Conservation (phyloP, 257 asterid species). For the Nemophila menziesii region DNA sequence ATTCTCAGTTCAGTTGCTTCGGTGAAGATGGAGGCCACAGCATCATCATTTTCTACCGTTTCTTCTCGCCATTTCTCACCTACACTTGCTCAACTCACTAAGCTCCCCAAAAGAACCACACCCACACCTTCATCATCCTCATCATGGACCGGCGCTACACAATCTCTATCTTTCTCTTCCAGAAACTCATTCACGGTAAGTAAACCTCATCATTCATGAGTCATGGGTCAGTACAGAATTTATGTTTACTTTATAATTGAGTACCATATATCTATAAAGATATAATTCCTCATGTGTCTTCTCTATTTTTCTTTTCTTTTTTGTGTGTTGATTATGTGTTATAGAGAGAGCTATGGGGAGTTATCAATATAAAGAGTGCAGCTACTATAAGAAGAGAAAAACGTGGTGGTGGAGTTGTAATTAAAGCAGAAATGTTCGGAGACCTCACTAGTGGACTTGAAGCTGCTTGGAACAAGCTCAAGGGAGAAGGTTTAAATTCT, state of each 20-base stretch:
- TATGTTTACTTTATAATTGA: too few relatives aligned
- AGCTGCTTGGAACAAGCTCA: conserved; percentile 94
- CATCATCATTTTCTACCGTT: conserved; percentile 41
- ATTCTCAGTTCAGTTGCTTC: background rate
- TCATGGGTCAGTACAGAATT: background rate
- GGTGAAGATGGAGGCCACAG: conserved; percentile 43
- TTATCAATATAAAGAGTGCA: conserved; percentile 30
- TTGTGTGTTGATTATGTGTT: conserved; percentile 2
- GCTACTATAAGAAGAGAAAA: conserved; percentile 24
- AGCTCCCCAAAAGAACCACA: conserved; percentile 21
- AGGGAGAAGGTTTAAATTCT: conserved; percentile 65
- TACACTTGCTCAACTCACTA: conserved; percentile 25
- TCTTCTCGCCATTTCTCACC: conserved; percentile 48
- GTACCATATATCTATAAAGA: too few relatives aligned
- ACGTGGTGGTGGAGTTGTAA: conserved; percentile 30
- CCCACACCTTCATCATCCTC: conserved; percentile 7
- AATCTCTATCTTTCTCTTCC: conserved; percentile 40
- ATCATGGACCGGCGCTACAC: conserved; percentile 31
- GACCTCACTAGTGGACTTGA: conserved; percentile 86
- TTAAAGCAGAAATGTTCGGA: conserved; percentile 94
- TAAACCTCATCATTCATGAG: background rate
- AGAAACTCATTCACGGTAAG: conserved; percentile 53
- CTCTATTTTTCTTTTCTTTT: conserved; percentile 1
- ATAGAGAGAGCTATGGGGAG: conserved; percentile 67
- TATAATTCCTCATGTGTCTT: too few relatives aligned